phyloP scores from a whole-genome alignment of 306 rosid genomes.

The Cicer judaicum region DNA sequence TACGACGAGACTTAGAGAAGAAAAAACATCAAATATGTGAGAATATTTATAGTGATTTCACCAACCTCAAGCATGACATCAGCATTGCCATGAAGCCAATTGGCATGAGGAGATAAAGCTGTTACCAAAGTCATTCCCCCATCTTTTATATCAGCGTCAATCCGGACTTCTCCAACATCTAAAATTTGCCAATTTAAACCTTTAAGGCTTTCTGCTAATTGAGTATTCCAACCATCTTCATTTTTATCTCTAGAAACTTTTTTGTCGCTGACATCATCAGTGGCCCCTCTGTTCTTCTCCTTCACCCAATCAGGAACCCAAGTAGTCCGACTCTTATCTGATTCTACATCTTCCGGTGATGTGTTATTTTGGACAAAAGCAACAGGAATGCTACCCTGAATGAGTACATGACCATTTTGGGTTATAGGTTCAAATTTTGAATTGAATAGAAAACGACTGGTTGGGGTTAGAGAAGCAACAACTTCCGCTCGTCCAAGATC shows the following conservation, averaged over 20 bases:
- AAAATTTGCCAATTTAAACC: conserved; percentile 91
- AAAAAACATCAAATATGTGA: conserved; percentile 37
- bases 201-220: conserved; percentile 88
- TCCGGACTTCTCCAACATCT: conserved; percentile 93
- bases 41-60: conserved; percentile 41
- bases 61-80: conserved; percentile 86
- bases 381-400: conserved; percentile 94
- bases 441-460: conserved; percentile 90
- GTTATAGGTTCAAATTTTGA: conserved; percentile 85
- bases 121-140: conserved; percentile 96
- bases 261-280: conserved; percentile 67
- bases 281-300: conserved; percentile 64
- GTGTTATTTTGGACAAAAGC: conserved; percentile 66
- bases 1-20: conserved; percentile 23
- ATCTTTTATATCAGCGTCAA: conserved; percentile 95
- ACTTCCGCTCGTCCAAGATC: conserved; percentile 93
- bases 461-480: conserved; percentile 89
- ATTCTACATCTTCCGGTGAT: conserved; percentile 67
- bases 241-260: conserved; percentile 81
- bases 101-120: conserved; percentile 87
- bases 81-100: conserved; percentile 96
- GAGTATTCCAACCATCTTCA: conserved; percentile 91
- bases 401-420: conserved; percentile 88
- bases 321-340: conserved; percentile 64
- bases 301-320: conserved; percentile 91